Evolutionary conservation across 176 grass and related monocot species (phyloP), one percentile per base, ranked within the genome.

Genomic region (Thinopyrum elongatum): DNA sequence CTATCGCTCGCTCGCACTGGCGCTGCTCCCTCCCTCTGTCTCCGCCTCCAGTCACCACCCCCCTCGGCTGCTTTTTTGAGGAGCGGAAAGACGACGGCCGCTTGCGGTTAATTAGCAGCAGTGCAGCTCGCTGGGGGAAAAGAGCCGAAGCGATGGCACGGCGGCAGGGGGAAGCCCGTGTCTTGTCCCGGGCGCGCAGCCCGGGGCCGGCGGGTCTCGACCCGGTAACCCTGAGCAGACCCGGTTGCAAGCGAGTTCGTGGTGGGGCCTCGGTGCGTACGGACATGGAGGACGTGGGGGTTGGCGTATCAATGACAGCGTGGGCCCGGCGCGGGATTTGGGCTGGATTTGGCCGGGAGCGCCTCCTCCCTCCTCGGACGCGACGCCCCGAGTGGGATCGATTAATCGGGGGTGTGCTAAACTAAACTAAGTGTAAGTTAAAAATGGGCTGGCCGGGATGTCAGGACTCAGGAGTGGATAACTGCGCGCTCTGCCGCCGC

Each of bases 81-180:
- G 83, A 60, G 67, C 14, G 74, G 67, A 36, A 88, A 91, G 89
- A 68, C 69, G 81, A 91, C 89, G 77, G 64, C 49, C 62, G 82
- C 82, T 84, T 84, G 89, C 46, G 85, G 89, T 88, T 85, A 91
- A 85, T 22, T 75, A 67, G 84, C 34, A 64, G 84, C 88, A 70
- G 82, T 25, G 74, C 29, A 74, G 87, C 83, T 53, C 88, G 7
- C 74, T 44, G 41, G 73, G 79, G 62, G 1, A 2, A 83, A 90
- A 78, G 84, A 77, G 84, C 79, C 84, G 84, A 86, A 78, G 80
- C 65, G 57, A 82, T 36, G 42, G 80, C 79, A 63, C 60, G 13
- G 1, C 21, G 66, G 35, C 14, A 36, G 30, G 70, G 25, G n/a
- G 41, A 44, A 22, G 74, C 89, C 28, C 85, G 85, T 91, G 89